phyloP scores from a whole-genome alignment of 805 yeast species.

The Candida stauntonica region DNA sequence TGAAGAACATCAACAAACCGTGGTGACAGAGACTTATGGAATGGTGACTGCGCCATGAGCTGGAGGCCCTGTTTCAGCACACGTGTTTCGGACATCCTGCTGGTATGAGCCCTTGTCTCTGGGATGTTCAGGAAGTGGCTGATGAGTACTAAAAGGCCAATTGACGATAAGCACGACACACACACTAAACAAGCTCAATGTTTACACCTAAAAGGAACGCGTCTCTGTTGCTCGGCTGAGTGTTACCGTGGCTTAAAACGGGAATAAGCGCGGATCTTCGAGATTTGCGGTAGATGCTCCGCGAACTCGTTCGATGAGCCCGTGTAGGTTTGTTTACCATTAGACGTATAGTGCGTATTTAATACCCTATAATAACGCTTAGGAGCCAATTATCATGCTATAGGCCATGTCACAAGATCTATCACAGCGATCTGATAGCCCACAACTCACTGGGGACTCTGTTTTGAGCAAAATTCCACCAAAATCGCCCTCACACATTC shows the following conservation, averaged over 20 bases:
- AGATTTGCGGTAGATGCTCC: too few relatives aligned
- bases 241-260: not conserved
- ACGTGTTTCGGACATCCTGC: slow-evolving; percentile 7
- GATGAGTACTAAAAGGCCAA: too few relatives aligned
- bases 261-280: not conserved
- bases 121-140: not conserved
- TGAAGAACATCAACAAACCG: slow-evolving; percentile 4
- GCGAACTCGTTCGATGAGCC: too few relatives aligned
- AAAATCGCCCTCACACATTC: slow-evolving; percentile 22
- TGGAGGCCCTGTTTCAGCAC: slow-evolving; percentile 14
- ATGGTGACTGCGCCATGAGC: slow-evolving; percentile 20
- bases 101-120: not conserved
- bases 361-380: too few relatives aligned
- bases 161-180: too few relatives aligned
- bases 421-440: not conserved
- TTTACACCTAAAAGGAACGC: slow-evolving; percentile 1
- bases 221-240: too few relatives aligned
- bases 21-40: slow-evolving; percentile 16
- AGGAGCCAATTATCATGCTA: too few relatives aligned
- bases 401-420: not conserved
- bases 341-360: too few relatives aligned
- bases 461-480: not conserved
- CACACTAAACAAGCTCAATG: not conserved
- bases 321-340: too few relatives aligned
- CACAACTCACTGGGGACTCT: not conserved